Conservation (phyloP, 1,139 yeast species). For the Lizanozyma gosingica region DNA sequence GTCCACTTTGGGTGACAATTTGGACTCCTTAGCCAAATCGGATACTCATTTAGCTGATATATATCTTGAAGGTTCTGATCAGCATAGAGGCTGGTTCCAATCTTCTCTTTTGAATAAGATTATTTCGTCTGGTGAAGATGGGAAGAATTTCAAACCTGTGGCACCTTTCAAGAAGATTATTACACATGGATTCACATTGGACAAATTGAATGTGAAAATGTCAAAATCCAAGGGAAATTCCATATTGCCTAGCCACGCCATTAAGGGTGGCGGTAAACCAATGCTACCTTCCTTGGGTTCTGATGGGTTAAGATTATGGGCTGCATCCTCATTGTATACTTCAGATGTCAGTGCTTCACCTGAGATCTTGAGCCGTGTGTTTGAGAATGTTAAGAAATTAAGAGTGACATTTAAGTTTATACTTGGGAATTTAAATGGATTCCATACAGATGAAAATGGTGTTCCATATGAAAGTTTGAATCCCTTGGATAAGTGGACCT, state of each 20-base stretch:
- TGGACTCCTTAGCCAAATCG: conserved; percentile 16
- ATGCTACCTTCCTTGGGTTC: conserved; percentile 68
- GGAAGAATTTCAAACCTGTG: conserved; percentile 30
- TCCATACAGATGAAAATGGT: conserved; percentile 7
- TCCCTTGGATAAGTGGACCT: conserved; percentile 56
- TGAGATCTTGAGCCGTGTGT: conserved; percentile 63
- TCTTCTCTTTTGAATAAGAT: conserved; percentile 79
- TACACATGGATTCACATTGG: conserved; percentile 91
- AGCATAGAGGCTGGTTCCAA: conserved; percentile 99
- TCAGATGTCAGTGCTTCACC: conserved; percentile 72
- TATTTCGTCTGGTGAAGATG: conserved; percentile 35
- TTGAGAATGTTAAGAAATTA: conserved; percentile 71
- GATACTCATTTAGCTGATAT: conserved; percentile 53
- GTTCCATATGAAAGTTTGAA: conserved; percentile 31
- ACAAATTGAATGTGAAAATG: conserved; percentile 83
- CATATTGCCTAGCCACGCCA: conserved; percentile 57
- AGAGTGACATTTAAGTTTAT: conserved; percentile 75
- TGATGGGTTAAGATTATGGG: conserved; percentile 88
- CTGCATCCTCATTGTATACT: conserved; percentile 81
- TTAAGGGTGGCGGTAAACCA: conserved; percentile 54
- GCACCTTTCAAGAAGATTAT: conserved; percentile 68
- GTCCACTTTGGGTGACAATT: conserved; percentile 40
- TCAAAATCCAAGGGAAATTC: conserved; percentile 88
- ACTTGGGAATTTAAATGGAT: conserved; percentile 61
- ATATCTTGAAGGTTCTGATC: conserved; percentile 92